Percentiles rank a stretch among this genome's conserved stretches.
These are phyloP conservation scores for Cucurbita pepo DNA, from an alignment of 306 rosid species.

Conservation along the genomic window DNA sequence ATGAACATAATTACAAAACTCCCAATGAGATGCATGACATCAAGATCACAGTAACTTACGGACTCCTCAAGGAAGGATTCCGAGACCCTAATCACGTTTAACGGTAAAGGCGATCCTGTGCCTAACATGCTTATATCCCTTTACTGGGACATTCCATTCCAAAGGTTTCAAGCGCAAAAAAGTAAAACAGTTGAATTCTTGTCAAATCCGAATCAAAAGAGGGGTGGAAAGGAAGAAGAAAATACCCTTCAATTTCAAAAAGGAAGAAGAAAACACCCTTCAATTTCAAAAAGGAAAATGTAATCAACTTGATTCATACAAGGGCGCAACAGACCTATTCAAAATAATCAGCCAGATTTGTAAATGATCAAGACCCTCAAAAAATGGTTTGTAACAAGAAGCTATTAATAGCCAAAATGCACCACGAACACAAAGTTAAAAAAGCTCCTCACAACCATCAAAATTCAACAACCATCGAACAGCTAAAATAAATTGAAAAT, in stretches of 20 bases:
- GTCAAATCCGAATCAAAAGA: not conserved
- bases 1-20: not conserved
- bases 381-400: not conserved
- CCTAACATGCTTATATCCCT: slow-evolving; percentile 7
- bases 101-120: slow-evolving; percentile 19
- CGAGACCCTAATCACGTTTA: not conserved
- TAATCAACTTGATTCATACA: not conserved
- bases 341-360: not conserved
- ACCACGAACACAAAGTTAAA: not conserved
- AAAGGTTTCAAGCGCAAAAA: not conserved
- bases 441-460: not conserved
- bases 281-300: not conserved
- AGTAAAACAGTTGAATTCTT: not conserved
- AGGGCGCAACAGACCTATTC: not conserved
- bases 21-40: not conserved
- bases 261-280: slow-evolving; percentile 4
- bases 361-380: not conserved
- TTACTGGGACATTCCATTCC: slow-evolving; percentile 3
- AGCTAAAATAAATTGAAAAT: not conserved
- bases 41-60: slow-evolving; percentile 3
- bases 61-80: not conserved
- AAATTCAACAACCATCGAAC: not conserved
- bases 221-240: not conserved
- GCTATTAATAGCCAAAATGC: not conserved
- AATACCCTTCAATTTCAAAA: not conserved